phyloP scores from a whole-genome alignment of 2,329 filamentous ascomycete species.

The Trichoderma harzianum region DNA sequence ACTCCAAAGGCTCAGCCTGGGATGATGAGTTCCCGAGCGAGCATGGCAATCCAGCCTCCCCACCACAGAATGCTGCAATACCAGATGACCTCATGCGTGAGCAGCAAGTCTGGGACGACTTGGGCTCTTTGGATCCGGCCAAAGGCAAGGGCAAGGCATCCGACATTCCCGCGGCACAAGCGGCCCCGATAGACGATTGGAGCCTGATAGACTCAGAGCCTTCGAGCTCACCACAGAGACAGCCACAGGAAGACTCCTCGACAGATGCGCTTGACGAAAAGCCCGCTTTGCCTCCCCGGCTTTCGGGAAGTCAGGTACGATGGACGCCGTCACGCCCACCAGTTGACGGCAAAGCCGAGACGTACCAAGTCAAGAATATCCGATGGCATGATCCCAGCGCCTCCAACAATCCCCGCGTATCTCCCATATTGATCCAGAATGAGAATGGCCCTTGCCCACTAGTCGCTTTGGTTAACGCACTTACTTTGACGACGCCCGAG shows the following conservation, averaged over 20 bases:
- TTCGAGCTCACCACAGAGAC: constrained; percentile 19
- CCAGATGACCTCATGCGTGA: constrained; percentile 39
- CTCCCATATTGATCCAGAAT: constrained; percentile 88
- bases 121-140: constrained; percentile 39
- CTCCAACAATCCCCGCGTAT: constrained; percentile 63
- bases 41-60: constrained; percentile 25
- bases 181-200: constrained; percentile 43
- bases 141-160: constrained; percentile 36
- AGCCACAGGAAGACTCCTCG: constrained; percentile 13
- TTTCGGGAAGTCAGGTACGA: constrained; percentile 28
- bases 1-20: constrained; percentile 38
- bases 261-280: constrained; percentile 22
- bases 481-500: constrained; percentile 76
- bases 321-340: constrained; percentile 42
- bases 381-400: constrained; percentile 70
- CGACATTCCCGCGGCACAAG: constrained; percentile 19
- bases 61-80: constrained; percentile 26
- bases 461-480: constrained; percentile 86
- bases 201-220: constrained; percentile 48
- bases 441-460: constrained; percentile 92
- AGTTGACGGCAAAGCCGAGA: constrained; percentile 59
- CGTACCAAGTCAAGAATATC: constrained; percentile 90
- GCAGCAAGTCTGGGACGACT: constrained; percentile 50
- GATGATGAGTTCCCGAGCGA: constrained; percentile 37
- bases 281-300: constrained; percentile 40